Base-by-base conservation (phyloP, 2,329 filamentous ascomycete genomes). In the Colletotrichum falcatum region DNA sequence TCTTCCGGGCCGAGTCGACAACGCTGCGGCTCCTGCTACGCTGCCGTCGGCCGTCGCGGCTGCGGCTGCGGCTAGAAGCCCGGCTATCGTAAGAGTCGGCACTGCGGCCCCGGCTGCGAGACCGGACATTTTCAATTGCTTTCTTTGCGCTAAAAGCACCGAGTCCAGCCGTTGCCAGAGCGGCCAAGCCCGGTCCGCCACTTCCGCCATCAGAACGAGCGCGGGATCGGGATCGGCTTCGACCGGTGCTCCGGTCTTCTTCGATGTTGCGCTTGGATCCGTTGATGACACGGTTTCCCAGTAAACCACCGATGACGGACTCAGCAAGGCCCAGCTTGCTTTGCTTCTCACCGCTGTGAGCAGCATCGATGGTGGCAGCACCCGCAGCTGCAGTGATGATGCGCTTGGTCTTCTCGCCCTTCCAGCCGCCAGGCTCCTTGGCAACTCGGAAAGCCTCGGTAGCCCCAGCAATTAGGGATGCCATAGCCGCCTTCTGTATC, bases 381-480 rank as follows among this genome's bases (percentile, higher is more conserved):
- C 94, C 92, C 33, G 89, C 88, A 33, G 95, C 95, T 58, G 94
- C 95, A 28, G 95, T 98, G 59, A 97, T 88, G 71, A 98, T 89
- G 62, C 95, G 94, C 84, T 94, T 96, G 74, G 94, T 94, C 83
- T 98, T 98, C 73, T 93, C 92, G 46, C 95, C 95, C 73, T 91
- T 92, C 94, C 95, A 98, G 53, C 91, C 89, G 65, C 95, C 95
- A 2, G 94, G 92, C 73, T 96, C 92, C 77, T 95, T 97, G 79
- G 95, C 91, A 66, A 94, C 91, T 72, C 94, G 92, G 86, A 97
- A 97, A 51, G 95, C 95, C 81, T 98, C 95, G 65, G 94, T 92
- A 49, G 95, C 95, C 76, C 94, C 95, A 37, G 95, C 95, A 56
- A 97, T 88, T 48, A 98, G 86, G 26, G 95, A 96, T 42, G 95